Evolutionary conservation across 2,329 filamentous ascomycete species (phyloP).

Genomic region (Cercospora sesami): DNA sequence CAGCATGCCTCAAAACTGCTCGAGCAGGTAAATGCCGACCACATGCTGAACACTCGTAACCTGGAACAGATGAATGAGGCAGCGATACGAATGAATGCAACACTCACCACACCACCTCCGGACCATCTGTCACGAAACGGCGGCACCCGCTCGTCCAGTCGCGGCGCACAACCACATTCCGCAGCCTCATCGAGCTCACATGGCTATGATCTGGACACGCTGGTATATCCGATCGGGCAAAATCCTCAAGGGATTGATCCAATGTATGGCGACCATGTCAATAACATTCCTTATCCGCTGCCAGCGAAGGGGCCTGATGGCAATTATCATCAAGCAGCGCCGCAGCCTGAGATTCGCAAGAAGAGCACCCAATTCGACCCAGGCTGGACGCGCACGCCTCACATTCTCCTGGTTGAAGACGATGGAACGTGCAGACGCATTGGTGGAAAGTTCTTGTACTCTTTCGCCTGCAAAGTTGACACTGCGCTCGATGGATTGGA

Average conservation of each 20-base stretch:
- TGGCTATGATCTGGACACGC: slow-evolving; percentile 63
- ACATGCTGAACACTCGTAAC: slow-evolving; percentile 63
- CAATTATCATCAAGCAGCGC: slow-evolving; percentile 41
- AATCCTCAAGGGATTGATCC: slow-evolving; percentile 85
- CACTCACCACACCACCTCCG: slow-evolving; percentile 58
- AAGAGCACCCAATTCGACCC: slow-evolving; percentile 63
- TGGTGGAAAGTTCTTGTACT: slow-evolving; percentile 65
- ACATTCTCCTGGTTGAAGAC: slow-evolving; percentile 87
- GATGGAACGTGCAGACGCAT: slow-evolving; percentile 67
- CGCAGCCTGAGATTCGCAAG: slow-evolving; percentile 57
- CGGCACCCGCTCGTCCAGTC: slow-evolving; percentile 48
- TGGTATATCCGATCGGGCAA: slow-evolving; percentile 88
- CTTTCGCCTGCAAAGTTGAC: slow-evolving; percentile 64
- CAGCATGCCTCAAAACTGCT: slow-evolving; percentile 68
- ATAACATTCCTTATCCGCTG: slow-evolving; percentile 86
- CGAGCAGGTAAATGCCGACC: slow-evolving; percentile 64
- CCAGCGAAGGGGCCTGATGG: slow-evolving; percentile 63
- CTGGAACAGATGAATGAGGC: slow-evolving; percentile 65
- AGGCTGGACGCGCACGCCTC: slow-evolving; percentile 67
- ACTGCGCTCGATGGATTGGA: slow-evolving; percentile 80
- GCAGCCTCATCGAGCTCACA: slow-evolving; percentile 54
- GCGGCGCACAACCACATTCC: slow-evolving; percentile 46
- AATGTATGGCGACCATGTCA: slow-evolving; percentile 89
- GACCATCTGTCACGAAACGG: slow-evolving; percentile 43
- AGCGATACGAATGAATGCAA: slow-evolving; percentile 56